Conservation (phyloP, 1,284 basidiomycete genomes). For the Trametes polyzona region DNA sequence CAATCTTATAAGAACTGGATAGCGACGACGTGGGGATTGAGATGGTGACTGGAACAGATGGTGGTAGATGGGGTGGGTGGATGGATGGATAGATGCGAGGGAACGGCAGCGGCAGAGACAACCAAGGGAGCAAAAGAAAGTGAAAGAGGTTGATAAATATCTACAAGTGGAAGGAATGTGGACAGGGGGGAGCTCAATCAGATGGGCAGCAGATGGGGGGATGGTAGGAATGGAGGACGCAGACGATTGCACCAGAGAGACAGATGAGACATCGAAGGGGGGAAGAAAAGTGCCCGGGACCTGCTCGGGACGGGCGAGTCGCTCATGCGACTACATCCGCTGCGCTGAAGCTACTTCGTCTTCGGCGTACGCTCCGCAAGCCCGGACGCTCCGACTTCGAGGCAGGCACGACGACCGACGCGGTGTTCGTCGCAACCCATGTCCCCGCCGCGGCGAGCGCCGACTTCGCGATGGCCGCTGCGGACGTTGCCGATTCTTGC, state of each 20-base stretch:
- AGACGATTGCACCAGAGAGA: no score
- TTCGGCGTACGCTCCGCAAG: slow-evolving; percentile 66
- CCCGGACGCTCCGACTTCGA: slow-evolving; percentile 73
- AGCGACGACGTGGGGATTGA: slow-evolving; percentile 13
- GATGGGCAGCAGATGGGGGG: not conserved
- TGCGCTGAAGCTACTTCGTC: slow-evolving; percentile 82
- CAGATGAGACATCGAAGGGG: not conserved
- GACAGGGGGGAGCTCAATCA: not conserved
- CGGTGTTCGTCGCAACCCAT: slow-evolving; percentile 74
- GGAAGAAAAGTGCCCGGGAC: slow-evolving; percentile 2
- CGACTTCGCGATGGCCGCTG: slow-evolving; percentile 32
- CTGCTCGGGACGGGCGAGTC: slow-evolving; percentile 10
- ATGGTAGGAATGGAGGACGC: not conserved
- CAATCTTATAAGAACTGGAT: slow-evolving; percentile 20
- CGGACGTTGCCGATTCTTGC: slow-evolving; percentile 51
- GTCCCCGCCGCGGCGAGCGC: slow-evolving; percentile 49
- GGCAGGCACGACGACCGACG: slow-evolving; percentile 68
- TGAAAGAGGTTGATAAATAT: slow-evolving; percentile 28
- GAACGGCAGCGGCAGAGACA: slow-evolving; percentile 9
- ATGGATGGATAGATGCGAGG: not conserved
- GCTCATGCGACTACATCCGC: slow-evolving; percentile 75
- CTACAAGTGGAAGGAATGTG: slow-evolving; percentile 21
- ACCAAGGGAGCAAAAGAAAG: slow-evolving; percentile 10
- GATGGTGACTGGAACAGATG: not conserved
- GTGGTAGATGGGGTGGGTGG: not conserved